Evolutionary conservation across 805 yeast species (phyloP).

Genomic region (Suhomyces xylopsoci): DNA sequence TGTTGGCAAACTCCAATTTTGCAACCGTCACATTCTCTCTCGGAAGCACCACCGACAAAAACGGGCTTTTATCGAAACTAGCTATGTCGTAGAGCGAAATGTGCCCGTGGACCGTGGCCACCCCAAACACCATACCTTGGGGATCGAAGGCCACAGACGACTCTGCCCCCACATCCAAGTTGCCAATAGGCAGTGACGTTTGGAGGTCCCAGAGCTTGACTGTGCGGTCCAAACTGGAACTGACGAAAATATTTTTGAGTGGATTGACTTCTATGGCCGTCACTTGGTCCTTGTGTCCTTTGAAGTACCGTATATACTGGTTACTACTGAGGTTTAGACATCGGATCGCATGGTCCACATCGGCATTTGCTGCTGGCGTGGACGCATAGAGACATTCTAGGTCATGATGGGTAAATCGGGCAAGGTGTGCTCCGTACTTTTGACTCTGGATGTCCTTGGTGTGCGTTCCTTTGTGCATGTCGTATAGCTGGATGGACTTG

Average conservation of each 20-base stretch:
- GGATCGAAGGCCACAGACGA: slow-evolving; percentile 74
- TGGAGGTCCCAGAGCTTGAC: slow-evolving; percentile 87
- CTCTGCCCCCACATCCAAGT: slow-evolving; percentile 49
- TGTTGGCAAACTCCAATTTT: slow-evolving; percentile 75
- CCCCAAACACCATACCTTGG: slow-evolving; percentile 75
- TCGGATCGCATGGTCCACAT: slow-evolving; percentile 70
- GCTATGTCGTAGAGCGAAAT: slow-evolving; percentile 59
- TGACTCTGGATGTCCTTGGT: slow-evolving; percentile 71
- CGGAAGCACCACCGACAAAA: slow-evolving; percentile 33
- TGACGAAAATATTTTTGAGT: slow-evolving; percentile 56
- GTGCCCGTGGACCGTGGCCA: slow-evolving; percentile 33
- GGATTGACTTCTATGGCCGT: slow-evolving; percentile 72
- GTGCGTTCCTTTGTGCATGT: slow-evolving; percentile 64
- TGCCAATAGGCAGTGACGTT: slow-evolving; percentile 62
- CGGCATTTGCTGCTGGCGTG: slow-evolving; percentile 42
- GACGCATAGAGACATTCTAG: slow-evolving; percentile 78
- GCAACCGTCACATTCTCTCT: slow-evolving; percentile 25
- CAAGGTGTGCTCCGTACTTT: slow-evolving; percentile 89
- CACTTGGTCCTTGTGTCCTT: slow-evolving; percentile 82
- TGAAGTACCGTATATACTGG: slow-evolving; percentile 77
- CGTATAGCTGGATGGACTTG: slow-evolving; percentile 81
- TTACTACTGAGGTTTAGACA: slow-evolving; percentile 75
- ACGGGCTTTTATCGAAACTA: slow-evolving; percentile 54
- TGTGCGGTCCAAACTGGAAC: slow-evolving; percentile 73
- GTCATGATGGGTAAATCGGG: slow-evolving; percentile 74